These are phyloP conservation scores for Xerocomus brunneocitrinus DNA, from an alignment of 768 basidiomycete genomes.

Conservation along the genomic window DNA sequence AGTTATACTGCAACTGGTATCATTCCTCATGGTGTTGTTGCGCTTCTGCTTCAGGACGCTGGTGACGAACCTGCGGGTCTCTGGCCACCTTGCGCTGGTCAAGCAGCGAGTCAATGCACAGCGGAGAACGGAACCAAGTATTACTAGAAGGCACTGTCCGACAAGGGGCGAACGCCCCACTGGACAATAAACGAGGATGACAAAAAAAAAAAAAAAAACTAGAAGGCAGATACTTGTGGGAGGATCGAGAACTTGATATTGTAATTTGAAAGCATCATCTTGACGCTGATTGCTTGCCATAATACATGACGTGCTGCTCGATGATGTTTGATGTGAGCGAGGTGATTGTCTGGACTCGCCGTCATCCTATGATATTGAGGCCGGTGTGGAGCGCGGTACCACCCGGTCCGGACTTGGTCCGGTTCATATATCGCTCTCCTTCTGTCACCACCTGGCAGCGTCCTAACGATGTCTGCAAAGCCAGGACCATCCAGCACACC, in stretches of 20 bases:
- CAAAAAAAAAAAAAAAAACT: too few relatives aligned
- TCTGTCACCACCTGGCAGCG: not conserved
- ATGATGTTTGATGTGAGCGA: too few relatives aligned
- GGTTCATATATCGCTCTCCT: not conserved
- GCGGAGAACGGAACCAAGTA: slow-evolving; percentile 48
- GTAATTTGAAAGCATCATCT: too few relatives aligned
- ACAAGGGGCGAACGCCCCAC: too few relatives aligned
- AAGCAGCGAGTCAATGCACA: slow-evolving; percentile 47
- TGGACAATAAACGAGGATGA: too few relatives aligned
- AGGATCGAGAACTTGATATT: too few relatives aligned
- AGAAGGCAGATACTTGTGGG: not conserved
- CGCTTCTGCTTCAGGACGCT: slow-evolving; percentile 58
- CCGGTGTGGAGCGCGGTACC: too few relatives aligned
- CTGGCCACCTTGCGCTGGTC: slow-evolving; percentile 48
- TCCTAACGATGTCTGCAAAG: not conserved
- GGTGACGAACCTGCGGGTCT: slow-evolving; percentile 63
- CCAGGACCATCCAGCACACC: not conserved
- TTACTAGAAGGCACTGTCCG: slow-evolving; percentile 7
- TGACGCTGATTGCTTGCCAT: too few relatives aligned
- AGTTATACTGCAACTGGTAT: slow-evolving; percentile 46
- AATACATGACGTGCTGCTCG: too few relatives aligned
- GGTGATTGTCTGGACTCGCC: too few relatives aligned
- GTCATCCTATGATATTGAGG: too few relatives aligned
- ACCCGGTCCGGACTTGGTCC: too few relatives aligned
- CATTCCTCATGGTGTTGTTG: slow-evolving; percentile 62